Percentiles rank a stretch among this genome's conserved stretches.
Conservation (phyloP, 2,329 filamentous ascomycete species). For the Verticillium albo-atrum region DNA sequence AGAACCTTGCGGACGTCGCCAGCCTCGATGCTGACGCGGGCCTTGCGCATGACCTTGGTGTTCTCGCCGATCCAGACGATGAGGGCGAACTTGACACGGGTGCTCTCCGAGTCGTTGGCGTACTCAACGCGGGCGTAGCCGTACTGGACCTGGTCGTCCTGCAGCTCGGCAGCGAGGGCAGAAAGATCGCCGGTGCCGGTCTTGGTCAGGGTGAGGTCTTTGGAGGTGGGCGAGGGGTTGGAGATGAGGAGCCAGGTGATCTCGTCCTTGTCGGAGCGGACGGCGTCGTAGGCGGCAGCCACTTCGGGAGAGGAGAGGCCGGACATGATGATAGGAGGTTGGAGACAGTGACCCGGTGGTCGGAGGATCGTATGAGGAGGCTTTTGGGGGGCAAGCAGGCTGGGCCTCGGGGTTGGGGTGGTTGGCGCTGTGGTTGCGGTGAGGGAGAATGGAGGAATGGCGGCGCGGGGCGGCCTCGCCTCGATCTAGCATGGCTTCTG, state of each 20-base stretch:
- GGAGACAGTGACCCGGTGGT: not conserved
- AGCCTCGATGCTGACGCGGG: constrained; percentile 63
- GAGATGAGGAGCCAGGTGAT: constrained; percentile 66
- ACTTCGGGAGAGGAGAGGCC: constrained; percentile 55
- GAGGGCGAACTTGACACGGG: constrained; percentile 63
- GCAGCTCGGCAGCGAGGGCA: constrained; percentile 53
- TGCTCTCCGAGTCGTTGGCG: constrained; percentile 67
- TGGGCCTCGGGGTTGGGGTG: not conserved
- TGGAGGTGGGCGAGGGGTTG: constrained; percentile 50
- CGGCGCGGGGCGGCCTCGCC: not conserved
- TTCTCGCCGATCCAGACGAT: constrained; percentile 64
- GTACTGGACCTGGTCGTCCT: constrained; percentile 59
- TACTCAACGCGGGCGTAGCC: constrained; percentile 64
- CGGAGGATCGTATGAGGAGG: no score
- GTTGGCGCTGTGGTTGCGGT: not conserved
- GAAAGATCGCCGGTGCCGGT: constrained; percentile 58
- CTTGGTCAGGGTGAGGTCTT: constrained; percentile 49
- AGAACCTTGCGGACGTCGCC: constrained; percentile 61
- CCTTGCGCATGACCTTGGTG: constrained; percentile 66
- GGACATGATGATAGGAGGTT: constrained; percentile 38
- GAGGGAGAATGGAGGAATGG: not conserved
- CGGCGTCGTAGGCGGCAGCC: constrained; percentile 59
- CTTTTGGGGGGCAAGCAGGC: not conserved
- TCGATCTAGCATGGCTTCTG: not conserved
- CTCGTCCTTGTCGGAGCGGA: constrained; percentile 61